These are phyloP conservation scores for Phytopythium delawarense DNA, from an alignment of 352 stramenopile genomes.

Conservation along the genomic window DNA sequence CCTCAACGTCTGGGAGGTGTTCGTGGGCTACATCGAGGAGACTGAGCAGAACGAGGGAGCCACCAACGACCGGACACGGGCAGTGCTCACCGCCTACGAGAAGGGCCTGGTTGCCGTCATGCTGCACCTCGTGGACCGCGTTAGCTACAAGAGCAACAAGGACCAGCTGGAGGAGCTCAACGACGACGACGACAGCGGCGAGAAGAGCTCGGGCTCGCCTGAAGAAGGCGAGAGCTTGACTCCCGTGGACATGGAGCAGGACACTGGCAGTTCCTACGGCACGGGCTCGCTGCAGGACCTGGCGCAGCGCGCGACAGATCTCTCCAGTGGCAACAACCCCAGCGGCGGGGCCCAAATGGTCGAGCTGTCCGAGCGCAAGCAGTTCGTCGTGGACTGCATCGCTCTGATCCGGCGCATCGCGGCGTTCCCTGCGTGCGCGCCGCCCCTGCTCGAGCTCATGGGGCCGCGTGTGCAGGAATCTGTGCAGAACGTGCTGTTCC, in stretches of 20 bases:
- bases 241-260: slow-evolving; percentile 33
- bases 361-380: slow-evolving; percentile 63
- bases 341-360: slow-evolving; percentile 21
- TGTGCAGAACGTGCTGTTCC: slow-evolving; percentile 39
- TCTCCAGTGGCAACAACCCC: slow-evolving; percentile 29
- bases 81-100: slow-evolving; percentile 63
- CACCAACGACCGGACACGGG: slow-evolving; percentile 39
- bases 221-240: slow-evolving; percentile 33
- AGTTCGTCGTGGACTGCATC: slow-evolving; percentile 73
- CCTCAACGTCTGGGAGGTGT: slow-evolving; percentile 77
- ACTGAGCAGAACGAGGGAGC: slow-evolving; percentile 63
- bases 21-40: slow-evolving; percentile 80
- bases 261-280: slow-evolving; percentile 27
- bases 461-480: slow-evolving; percentile 39
- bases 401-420: slow-evolving; percentile 66
- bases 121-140: slow-evolving; percentile 68
- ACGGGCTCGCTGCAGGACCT: slow-evolving; percentile 68
- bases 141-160: slow-evolving; percentile 62
- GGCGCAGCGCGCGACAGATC: slow-evolving; percentile 50
- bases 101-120: slow-evolving; percentile 68
- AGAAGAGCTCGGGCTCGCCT: slow-evolving; percentile 9
- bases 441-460: slow-evolving; percentile 46
- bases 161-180: slow-evolving; percentile 61
- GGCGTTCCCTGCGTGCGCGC: slow-evolving; percentile 48
- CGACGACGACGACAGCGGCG: slow-evolving; percentile 33